phyloP scores from a whole-genome alignment of 2,329 filamentous ascomycete species.

The Cryphonectria radicalis region DNA sequence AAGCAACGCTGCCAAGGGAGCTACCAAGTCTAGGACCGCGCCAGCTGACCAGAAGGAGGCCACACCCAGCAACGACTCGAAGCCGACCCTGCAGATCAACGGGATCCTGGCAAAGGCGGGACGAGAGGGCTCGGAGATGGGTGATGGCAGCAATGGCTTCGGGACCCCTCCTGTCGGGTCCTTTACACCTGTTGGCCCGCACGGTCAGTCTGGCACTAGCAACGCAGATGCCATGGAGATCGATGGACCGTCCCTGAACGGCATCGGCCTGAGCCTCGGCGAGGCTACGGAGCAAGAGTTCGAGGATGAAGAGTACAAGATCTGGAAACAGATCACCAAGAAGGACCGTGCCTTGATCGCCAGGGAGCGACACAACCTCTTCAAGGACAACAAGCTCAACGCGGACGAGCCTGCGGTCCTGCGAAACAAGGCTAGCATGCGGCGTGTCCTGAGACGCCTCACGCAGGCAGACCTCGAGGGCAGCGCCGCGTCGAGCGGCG shows the following conservation, averaged over 20 bases:
- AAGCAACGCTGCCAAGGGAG: slow-evolving; percentile 81
- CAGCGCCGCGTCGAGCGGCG: slow-evolving; percentile 43
- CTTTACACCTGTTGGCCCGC: slow-evolving; percentile 25
- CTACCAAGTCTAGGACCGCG: slow-evolving; percentile 77
- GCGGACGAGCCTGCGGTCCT: slow-evolving; percentile 85
- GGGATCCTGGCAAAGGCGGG: slow-evolving; percentile 62
- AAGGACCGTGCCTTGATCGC: slow-evolving; percentile 88
- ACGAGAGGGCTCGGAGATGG: slow-evolving; percentile 74
- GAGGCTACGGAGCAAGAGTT: slow-evolving; percentile 75
- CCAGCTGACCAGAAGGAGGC: slow-evolving; percentile 75
- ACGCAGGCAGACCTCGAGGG: slow-evolving; percentile 66
- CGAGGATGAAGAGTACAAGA: slow-evolving; percentile 93
- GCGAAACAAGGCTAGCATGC: slow-evolving; percentile 85
- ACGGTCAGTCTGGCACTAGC: slow-evolving; percentile 52
- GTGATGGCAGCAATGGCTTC: slow-evolving; percentile 85
- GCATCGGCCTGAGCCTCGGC: slow-evolving; percentile 65
- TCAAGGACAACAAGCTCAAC: slow-evolving; percentile 84
- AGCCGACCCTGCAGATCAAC: slow-evolving; percentile 71
- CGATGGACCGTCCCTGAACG: slow-evolving; percentile 74
- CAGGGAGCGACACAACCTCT: slow-evolving; percentile 83
- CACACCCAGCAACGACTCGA: slow-evolving; percentile 76
- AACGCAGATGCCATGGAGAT: slow-evolving; percentile 87
- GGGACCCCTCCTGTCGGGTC: slow-evolving; percentile 74
- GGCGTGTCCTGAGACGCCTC: slow-evolving; percentile 80
- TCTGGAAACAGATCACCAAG: slow-evolving; percentile 99